Evolutionary conservation across 495 filamentous ascomycete genomes (phyloP), one percentile per base, ranked within the genome.

Genomic region (Aspergillus sparsus): DNA sequence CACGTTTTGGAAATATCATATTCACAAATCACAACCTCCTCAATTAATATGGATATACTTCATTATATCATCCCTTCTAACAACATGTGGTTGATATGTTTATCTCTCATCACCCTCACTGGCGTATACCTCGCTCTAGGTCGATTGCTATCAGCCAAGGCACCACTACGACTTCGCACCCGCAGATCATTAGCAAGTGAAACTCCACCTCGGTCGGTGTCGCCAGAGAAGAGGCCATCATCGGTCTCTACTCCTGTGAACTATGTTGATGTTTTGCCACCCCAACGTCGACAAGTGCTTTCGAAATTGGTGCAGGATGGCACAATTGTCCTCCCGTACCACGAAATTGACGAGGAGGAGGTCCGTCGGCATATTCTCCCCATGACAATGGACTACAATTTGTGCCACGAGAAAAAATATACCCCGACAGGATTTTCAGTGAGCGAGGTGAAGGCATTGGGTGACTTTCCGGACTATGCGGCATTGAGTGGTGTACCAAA

Each of bases 391-490:
- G 65, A 82, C 47, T 83, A 81, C 57, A 58, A 60, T 27, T 63
- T 63, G 11, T 77, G 74, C 62, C 64, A 68, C 46, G 64, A 73
- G 49, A 64, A 71, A 16, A 64, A 67, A 36, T 85, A 80, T 57
- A 88, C 84, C 0, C 76, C 84, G 0, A 87, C 79, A 55, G 84
- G 79, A 33, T 82, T 87, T 58, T 87, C 90, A 5, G 76, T 85
- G 2, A 80, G 82, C 21, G 92, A 96, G 58, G 80, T 96, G 68
- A 83, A 85, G 56, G 81, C 80, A 0, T 75, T 95, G 15, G 92
- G 91, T 0, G 83, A 91, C 60, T 95, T 96, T 62, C 91, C 92
- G 1, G 87, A 95, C 64, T 96, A 97, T 73, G 82, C 90, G 36
- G 71, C 77, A 5, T 75, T 97, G 7, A 90, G 86, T 57, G 92